phyloP scores from a whole-genome alignment of 345 rosid genomes.

The Syzygium oleosum region DNA sequence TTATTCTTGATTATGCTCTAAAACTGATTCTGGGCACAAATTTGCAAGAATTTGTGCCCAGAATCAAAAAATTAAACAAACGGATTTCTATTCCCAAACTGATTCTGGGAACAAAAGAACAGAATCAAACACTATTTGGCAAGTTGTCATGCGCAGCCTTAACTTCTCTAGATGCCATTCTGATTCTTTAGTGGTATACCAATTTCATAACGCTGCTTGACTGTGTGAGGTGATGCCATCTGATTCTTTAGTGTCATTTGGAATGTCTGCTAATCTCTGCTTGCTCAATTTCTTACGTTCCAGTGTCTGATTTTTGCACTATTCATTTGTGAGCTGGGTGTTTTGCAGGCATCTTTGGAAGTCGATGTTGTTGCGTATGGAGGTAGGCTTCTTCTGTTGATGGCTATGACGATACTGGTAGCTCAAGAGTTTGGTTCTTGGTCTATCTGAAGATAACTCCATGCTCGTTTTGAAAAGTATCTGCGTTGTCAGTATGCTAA shows the following conservation, averaged over 20 bases:
- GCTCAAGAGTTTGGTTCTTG: neutral
- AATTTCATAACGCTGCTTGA: too few relatives aligned
- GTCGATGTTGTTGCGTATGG: slow-evolving; percentile 93
- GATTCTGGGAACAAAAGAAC: too few relatives aligned
- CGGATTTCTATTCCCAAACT: too few relatives aligned
- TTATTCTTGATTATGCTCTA: too few relatives aligned
- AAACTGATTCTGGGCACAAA: too few relatives aligned
- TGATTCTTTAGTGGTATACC: too few relatives aligned
- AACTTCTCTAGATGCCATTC: neutral
- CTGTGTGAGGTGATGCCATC: neutral
- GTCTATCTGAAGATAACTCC: neutral
- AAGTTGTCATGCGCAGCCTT: too few relatives aligned
- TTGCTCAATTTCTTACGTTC: neutral
- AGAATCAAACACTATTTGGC: too few relatives aligned
- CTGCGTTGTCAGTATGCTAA: neutral
- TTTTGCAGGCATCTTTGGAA: slow-evolving; percentile 61
- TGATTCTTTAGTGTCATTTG: neutral
- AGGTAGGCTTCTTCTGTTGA: slow-evolving; percentile 33
- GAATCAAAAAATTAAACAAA: too few relatives aligned
- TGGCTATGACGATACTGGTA: neutral
- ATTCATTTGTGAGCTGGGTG: neutral
- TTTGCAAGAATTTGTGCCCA: too few relatives aligned
- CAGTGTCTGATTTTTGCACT: neutral
- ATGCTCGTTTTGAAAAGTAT: neutral
- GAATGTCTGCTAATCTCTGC: neutral